Evolutionary conservation across 306 rosid genomes (phyloP).

Genomic region (Hylodesmum podocarpum): DNA sequence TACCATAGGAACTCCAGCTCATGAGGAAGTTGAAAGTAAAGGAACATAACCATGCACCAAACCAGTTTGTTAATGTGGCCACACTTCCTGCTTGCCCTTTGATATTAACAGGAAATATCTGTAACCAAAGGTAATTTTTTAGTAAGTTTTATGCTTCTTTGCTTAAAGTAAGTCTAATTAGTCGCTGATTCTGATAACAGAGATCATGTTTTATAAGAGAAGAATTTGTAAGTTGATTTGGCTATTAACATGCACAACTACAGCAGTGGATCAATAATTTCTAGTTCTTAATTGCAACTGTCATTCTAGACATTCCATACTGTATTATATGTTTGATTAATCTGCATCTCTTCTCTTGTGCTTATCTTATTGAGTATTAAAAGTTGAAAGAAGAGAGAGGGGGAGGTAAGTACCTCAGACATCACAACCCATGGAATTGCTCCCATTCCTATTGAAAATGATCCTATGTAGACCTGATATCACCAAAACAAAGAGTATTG

Average conservation of each 20-base stretch:
- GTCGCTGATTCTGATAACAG: slow-evolving; percentile 36
- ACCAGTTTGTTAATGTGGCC: slow-evolving; percentile 89
- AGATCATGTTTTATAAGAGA: slow-evolving; percentile 26
- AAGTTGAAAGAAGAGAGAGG: not conserved
- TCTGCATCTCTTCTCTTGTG: not conserved
- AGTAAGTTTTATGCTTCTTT: not conserved
- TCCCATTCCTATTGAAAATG: slow-evolving; percentile 91
- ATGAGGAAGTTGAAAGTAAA: slow-evolving; percentile 86
- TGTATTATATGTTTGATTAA: not conserved
- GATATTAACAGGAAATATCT: slow-evolving; percentile 89
- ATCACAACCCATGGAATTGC: slow-evolving; percentile 96
- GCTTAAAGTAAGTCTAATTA: not conserved
- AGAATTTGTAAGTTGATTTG: slow-evolving; percentile 5
- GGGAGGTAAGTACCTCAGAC: slow-evolving; percentile 67
- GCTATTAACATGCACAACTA: not conserved
- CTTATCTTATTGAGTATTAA: not conserved
- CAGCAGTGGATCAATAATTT: not conserved
- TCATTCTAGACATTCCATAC: not conserved
- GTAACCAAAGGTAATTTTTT: slow-evolving; percentile 22
- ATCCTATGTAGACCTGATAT: slow-evolving; percentile 66
- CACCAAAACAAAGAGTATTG: slow-evolving; percentile 8
- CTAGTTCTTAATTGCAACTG: not conserved
- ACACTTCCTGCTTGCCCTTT: slow-evolving; percentile 85
- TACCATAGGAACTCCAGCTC: slow-evolving; percentile 91
- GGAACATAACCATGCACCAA: slow-evolving; percentile 89